These are phyloP conservation scores for Penicillium rolfsii DNA, from an alignment of 2,329 filamentous ascomycete species.

Conservation along the genomic window DNA sequence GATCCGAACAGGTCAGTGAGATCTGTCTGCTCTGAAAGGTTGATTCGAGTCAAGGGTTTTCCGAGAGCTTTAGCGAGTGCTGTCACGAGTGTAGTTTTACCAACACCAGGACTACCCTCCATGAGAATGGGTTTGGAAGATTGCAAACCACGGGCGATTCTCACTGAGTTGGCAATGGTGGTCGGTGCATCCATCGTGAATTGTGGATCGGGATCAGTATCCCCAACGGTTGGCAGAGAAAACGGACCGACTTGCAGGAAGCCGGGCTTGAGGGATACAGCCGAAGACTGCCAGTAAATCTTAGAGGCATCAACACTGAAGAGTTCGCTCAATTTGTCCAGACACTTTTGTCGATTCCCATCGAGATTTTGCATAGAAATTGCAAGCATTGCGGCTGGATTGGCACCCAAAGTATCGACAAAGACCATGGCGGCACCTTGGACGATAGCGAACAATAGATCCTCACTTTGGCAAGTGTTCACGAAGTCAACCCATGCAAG, in stretches of 20 bases:
- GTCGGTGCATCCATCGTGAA: conserved; percentile 89
- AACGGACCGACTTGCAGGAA: conserved; percentile 75
- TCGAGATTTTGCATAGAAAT: conserved; percentile 70
- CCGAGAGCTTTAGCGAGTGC: conserved; percentile 81
- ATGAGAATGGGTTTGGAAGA: conserved; percentile 88
- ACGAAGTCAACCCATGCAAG: conserved; percentile 93
- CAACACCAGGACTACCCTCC: conserved; percentile 96
- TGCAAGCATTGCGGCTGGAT: conserved; percentile 84
- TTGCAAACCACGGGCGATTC: conserved; percentile 85
- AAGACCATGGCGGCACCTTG: conserved; percentile 96
- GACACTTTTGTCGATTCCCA: conserved; percentile 71
- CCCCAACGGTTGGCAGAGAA: conserved; percentile 59
- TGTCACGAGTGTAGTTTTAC: conserved; percentile 91
- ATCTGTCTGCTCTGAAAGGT: conserved; percentile 96
- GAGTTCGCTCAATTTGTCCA: conserved; percentile 71
- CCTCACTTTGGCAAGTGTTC: conserved; percentile 63
- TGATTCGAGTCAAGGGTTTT: conserved; percentile 85
- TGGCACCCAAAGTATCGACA: conserved; percentile 91
- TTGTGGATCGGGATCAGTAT: conserved; percentile 57
- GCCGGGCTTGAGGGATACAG: conserved; percentile 59
- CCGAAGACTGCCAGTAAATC: conserved; percentile 67
- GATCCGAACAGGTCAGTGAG: conserved; percentile 97
- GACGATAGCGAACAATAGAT: conserved; percentile 60
- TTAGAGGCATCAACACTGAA: conserved; percentile 64
- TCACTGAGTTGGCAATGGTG: conserved; percentile 85